These are phyloP conservation scores for Podila minutissima DNA, from an alignment of 192 early-diverging fungal species.

Conservation along the genomic window DNA sequence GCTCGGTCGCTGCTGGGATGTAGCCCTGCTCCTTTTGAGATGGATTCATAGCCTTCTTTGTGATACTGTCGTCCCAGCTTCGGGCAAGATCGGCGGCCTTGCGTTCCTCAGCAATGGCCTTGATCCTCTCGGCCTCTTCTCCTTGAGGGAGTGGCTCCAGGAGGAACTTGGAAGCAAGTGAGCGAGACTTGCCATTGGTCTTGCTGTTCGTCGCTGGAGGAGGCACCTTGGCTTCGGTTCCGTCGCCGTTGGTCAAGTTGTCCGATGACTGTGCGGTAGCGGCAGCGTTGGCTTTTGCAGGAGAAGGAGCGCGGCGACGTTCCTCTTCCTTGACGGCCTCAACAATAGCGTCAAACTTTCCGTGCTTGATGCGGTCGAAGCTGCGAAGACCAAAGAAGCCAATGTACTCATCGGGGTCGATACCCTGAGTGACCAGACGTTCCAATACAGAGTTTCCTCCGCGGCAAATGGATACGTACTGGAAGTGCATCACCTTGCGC, in stretches of 20 bases:
- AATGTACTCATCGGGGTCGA: slow-evolving; percentile 74
- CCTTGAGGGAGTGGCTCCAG: slow-evolving; percentile 31
- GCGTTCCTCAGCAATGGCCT: slow-evolving; percentile 22
- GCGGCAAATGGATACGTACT: slow-evolving; percentile 83
- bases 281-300: neutral
- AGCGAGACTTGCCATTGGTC: neutral
- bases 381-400: slow-evolving; percentile 83
- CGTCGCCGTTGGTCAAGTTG: neutral
- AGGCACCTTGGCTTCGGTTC: neutral
- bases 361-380: slow-evolving; percentile 75
- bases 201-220: neutral
- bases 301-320: neutral
- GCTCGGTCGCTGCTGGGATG: slow-evolving; percentile 32
- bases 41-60: slow-evolving; percentile 33
- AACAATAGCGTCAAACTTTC: slow-evolving; percentile 49
- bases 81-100: slow-evolving; percentile 8
- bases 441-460: slow-evolving; percentile 79
- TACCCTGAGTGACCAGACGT: slow-evolving; percentile 61
- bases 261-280: neutral
- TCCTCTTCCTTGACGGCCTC: slow-evolving; percentile 45
- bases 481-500: slow-evolving; percentile 80
- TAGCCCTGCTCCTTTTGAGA: slow-evolving; percentile 31
- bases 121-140: slow-evolving; percentile 26
- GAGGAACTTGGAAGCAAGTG: slow-evolving; percentile 21
- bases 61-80: slow-evolving; percentile 49